A percentile compares a stretch with the other conserved stretches of the same genome.
Evolutionary conservation across 1,139 yeast species (phyloP).

Genomic region (Diutina siamensis): DNA sequence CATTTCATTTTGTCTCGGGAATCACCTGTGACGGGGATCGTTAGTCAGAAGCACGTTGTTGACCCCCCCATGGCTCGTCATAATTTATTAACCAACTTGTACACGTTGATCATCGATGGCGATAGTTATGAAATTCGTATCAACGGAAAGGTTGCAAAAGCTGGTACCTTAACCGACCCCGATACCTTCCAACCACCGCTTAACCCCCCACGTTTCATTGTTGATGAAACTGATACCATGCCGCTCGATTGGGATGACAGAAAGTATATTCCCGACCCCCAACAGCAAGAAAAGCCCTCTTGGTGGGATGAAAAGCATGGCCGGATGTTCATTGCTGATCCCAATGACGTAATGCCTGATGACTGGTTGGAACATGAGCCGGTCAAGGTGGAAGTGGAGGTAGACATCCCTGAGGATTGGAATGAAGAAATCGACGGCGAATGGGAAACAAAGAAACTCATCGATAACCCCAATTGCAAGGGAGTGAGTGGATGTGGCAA

Average conservation of each 20-base stretch:
- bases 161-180: slow-evolving; percentile 48
- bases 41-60: slow-evolving; percentile 60
- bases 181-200: slow-evolving; percentile 49
- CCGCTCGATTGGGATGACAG: slow-evolving; percentile 77
- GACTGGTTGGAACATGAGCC: slow-evolving; percentile 59
- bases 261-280: slow-evolving; percentile 55
- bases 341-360: slow-evolving; percentile 53
- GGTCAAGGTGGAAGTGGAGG: slow-evolving; percentile 19
- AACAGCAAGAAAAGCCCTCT: slow-evolving; percentile 49
- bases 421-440: slow-evolving; percentile 81
- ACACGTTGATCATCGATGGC: slow-evolving; percentile 62
- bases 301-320: slow-evolving; percentile 68
- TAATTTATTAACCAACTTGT: slow-evolving; percentile 49
- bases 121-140: slow-evolving; percentile 70
- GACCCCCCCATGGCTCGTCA: slow-evolving; percentile 56
- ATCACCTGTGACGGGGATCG: slow-evolving; percentile 34
- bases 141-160: slow-evolving; percentile 61
- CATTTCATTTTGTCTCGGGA: slow-evolving; percentile 60
- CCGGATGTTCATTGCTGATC: slow-evolving; percentile 50
- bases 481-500: slow-evolving; percentile 58
- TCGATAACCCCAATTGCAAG: slow-evolving; percentile 62
- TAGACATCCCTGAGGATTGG: slow-evolving; percentile 31
- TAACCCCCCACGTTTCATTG: slow-evolving; percentile 50
- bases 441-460: slow-evolving; percentile 56
- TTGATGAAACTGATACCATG: slow-evolving; percentile 49